phyloP scores from a whole-genome alignment of 2,329 filamentous ascomycete genomes.

The Fusarium sp. region DNA sequence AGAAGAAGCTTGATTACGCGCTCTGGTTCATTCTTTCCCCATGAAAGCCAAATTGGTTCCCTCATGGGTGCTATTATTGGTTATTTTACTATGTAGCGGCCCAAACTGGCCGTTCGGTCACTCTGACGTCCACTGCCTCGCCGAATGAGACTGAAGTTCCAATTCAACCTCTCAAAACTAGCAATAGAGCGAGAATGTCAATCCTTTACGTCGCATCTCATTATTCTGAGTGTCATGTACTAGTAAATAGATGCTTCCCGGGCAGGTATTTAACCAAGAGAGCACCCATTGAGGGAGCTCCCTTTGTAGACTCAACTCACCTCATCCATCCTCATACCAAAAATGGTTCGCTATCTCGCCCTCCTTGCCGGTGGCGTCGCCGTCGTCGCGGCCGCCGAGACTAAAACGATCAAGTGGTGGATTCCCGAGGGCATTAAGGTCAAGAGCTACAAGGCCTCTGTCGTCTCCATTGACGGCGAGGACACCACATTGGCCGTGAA shows the following conservation, averaged over 20 bases:
- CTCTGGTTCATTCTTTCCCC: background rate
- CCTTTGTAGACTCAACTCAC: background rate
- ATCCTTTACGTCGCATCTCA: background rate
- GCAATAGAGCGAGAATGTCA: background rate
- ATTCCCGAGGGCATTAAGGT: constrained; percentile 39
- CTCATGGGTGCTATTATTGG: background rate
- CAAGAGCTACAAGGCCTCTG: constrained; percentile 44
- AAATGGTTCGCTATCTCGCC: constrained; percentile 43
- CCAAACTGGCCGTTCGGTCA: background rate
- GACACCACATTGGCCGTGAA: constrained; percentile 48
- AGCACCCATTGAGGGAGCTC: background rate
- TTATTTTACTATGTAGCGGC: background rate
- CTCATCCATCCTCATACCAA: background rate
- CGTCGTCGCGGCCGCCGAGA: constrained; percentile 39
- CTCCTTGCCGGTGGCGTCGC: constrained; percentile 39
- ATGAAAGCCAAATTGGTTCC: background rate
- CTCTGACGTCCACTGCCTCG: background rate
- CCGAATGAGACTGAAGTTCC: background rate
- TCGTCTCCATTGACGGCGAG: constrained; percentile 42
- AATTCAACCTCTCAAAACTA: background rate
- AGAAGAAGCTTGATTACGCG: background rate
- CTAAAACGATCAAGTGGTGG: constrained; percentile 45
- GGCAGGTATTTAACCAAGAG: background rate
- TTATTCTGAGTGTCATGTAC: background rate
- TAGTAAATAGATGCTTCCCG: background rate